Evolutionary conservation across 2,329 filamentous ascomycete species (phyloP).

Genomic region (Ramularia collo-cygni): DNA sequence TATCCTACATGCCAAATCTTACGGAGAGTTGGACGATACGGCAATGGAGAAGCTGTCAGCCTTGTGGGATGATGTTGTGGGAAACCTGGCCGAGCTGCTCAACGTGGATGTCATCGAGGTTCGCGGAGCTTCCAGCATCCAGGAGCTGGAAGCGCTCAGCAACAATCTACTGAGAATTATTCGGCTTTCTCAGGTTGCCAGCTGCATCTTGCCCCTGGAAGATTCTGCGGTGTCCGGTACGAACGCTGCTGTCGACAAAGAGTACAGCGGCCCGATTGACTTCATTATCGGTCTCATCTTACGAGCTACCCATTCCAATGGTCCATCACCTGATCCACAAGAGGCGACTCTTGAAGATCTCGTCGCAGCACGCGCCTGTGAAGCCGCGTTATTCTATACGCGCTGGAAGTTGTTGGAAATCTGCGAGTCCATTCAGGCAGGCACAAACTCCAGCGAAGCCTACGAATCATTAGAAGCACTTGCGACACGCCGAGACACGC

Average conservation of each 20-base stretch:
- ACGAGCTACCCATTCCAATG: constrained; percentile 60
- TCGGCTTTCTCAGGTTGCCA: constrained; percentile 41
- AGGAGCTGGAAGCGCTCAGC: constrained; percentile 26
- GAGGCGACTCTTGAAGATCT: constrained; percentile 73
- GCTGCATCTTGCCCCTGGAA: constrained; percentile 71
- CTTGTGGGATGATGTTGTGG: constrained; percentile 79
- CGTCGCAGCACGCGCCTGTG: constrained; percentile 67
- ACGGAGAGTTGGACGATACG: constrained; percentile 81
- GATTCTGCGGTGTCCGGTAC: constrained; percentile 38
- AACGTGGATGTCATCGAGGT: constrained; percentile 64
- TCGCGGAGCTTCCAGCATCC: constrained; percentile 58
- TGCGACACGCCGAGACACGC: constrained; percentile 45
- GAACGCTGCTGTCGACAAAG: constrained; percentile 13
- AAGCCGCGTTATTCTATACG: constrained; percentile 78
- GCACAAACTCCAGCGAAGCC: constrained; percentile 45
- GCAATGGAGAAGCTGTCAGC: constrained; percentile 72
- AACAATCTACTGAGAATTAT: constrained; percentile 29
- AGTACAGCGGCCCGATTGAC: constrained; percentile 47
- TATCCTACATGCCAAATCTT: constrained; percentile 75
- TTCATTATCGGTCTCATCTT: constrained; percentile 66
- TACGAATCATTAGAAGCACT: constrained; percentile 54
- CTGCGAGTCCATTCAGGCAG: constrained; percentile 43
- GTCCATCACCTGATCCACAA: constrained; percentile 54
- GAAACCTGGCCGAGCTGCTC: constrained; percentile 61
- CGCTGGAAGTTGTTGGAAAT: constrained; percentile 63